Conservation (phyloP, 768 basidiomycete genomes). For the Leccinum uliginosum region DNA sequence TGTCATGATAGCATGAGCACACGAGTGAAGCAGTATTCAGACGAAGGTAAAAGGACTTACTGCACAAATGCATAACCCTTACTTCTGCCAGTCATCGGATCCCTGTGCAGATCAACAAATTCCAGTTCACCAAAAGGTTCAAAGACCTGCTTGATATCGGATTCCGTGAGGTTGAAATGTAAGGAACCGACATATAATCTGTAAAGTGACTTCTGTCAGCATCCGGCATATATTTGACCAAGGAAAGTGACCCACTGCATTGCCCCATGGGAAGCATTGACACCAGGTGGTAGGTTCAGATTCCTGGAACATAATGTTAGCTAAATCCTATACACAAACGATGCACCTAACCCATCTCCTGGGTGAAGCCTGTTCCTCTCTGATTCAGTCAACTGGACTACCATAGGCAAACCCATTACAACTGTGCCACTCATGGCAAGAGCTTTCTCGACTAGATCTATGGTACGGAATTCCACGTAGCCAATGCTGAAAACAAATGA, state of each 20-base stretch:
- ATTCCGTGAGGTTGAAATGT: constrained; percentile 94
- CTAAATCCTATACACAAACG: constrained; percentile 1
- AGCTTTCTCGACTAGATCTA: constrained; percentile 90
- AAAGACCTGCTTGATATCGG: constrained; percentile 98
- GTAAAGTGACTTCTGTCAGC: constrained; percentile 9
- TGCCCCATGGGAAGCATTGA: constrained; percentile 72
- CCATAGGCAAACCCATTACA: constrained; percentile 97
- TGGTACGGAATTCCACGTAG: constrained; percentile 92
- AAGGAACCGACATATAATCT: constrained; percentile 97
- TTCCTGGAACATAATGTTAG: constrained; percentile 43
- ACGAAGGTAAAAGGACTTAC: constrained; percentile 40
- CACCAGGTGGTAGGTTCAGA: constrained; percentile 80
- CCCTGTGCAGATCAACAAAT: constrained; percentile 96
- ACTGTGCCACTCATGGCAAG: constrained; percentile 87
- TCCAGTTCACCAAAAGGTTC: constrained; percentile 98
- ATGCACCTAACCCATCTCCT: constrained; percentile 68
- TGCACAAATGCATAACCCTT: constrained; percentile 99
- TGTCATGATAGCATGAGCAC: constrained; percentile 27
- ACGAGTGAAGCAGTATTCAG: neutral
- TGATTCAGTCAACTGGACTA: constrained; percentile 95
- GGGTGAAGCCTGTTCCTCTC: constrained; percentile 89
- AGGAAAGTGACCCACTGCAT: constrained; percentile 65
- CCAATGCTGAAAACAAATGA: constrained; percentile 66
- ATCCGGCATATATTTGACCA: constrained; percentile 11
- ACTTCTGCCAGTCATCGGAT: constrained; percentile 90